Conservation (phyloP, 805 yeast genomes). For the Wickerhamomyces silvicola region DNA sequence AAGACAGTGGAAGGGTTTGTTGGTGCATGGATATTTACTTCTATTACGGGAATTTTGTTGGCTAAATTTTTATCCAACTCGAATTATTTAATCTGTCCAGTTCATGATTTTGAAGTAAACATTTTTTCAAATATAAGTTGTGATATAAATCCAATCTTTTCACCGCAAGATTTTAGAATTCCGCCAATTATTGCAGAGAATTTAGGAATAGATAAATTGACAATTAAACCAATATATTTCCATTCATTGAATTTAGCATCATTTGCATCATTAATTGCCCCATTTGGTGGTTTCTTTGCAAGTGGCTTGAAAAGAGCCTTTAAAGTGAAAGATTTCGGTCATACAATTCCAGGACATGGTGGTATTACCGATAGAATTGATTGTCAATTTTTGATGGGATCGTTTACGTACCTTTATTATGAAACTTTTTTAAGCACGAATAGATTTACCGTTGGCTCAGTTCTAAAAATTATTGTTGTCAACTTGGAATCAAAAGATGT, state of each 20-base stretch:
- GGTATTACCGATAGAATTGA: slow-evolving; percentile 97
- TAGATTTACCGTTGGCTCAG: slow-evolving; percentile 63
- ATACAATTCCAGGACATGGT: slow-evolving; percentile 98
- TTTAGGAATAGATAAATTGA: slow-evolving; percentile 40
- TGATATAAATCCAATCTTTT: slow-evolving; percentile 83
- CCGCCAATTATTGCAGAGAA: slow-evolving; percentile 60
- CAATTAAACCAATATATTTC: slow-evolving; percentile 81
- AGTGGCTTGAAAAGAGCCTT: slow-evolving; percentile 96
- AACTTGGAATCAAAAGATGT: slow-evolving; percentile 65
- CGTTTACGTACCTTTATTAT: slow-evolving; percentile 84
- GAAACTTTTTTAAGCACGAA: slow-evolving; percentile 82
- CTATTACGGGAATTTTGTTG: slow-evolving; percentile 60
- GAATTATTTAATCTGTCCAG: slow-evolving; percentile 85
- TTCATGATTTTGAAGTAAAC: slow-evolving; percentile 54
- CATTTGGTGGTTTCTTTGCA: slow-evolving; percentile 98
- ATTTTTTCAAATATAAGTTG: slow-evolving; percentile 62
- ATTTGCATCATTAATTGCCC: slow-evolving; percentile 95
- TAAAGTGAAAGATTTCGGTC: slow-evolving; percentile 95
- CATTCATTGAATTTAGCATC: slow-evolving; percentile 84
- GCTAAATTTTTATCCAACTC: slow-evolving; percentile 59
- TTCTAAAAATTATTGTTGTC: slow-evolving; percentile 70
- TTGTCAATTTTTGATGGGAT: slow-evolving; percentile 97
- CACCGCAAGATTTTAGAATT: slow-evolving; percentile 69
- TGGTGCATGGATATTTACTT: slow-evolving; percentile 96
- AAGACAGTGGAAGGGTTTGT: slow-evolving; percentile 96